Conservation (phyloP, 2,329 filamentous ascomycete species). For the Xylaria polymorpha region DNA sequence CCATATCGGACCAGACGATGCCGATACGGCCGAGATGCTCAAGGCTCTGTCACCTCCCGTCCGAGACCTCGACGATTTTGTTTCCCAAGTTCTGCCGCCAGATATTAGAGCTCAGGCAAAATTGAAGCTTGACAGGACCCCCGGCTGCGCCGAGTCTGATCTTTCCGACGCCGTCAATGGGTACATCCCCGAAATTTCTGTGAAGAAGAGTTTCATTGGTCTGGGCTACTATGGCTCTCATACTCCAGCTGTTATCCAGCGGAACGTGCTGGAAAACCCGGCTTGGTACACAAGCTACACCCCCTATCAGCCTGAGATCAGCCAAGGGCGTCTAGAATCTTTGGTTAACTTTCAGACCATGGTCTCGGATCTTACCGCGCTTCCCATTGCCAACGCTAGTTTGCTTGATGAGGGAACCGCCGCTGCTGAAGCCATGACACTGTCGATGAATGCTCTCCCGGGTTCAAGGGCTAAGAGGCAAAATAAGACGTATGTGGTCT, state of each 20-base stretch:
- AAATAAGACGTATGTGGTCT: constrained; percentile 87
- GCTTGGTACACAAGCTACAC: constrained; percentile 99
- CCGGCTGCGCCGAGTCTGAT: constrained; percentile 66
- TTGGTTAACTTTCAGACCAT: constrained; percentile 96
- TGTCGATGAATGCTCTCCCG: constrained; percentile 83
- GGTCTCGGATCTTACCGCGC: constrained; percentile 85
- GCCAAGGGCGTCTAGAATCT: constrained; percentile 91
- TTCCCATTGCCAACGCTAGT: constrained; percentile 91
- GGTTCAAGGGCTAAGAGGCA: constrained; percentile 76
- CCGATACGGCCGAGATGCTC: constrained; percentile 81
- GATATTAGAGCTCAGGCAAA: constrained; percentile 78
- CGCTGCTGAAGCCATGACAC: constrained; percentile 94
- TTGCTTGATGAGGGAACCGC: constrained; percentile 92
- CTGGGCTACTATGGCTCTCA: constrained; percentile 89
- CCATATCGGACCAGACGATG: constrained; percentile 85
- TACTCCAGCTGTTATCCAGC: constrained; percentile 88
- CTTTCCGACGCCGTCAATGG: constrained; percentile 61
- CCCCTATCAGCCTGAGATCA: constrained; percentile 97
- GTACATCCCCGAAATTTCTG: constrained; percentile 46
- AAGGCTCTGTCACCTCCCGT: constrained; percentile 79
- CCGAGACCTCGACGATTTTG: constrained; percentile 81
- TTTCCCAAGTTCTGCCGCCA: constrained; percentile 83
- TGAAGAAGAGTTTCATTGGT: constrained; percentile 75
- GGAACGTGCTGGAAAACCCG: constrained; percentile 91
- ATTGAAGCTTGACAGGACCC: constrained; percentile 64